phyloP scores from a whole-genome alignment of 2,329 filamentous ascomycete species.

The Fusarium lateritium region DNA sequence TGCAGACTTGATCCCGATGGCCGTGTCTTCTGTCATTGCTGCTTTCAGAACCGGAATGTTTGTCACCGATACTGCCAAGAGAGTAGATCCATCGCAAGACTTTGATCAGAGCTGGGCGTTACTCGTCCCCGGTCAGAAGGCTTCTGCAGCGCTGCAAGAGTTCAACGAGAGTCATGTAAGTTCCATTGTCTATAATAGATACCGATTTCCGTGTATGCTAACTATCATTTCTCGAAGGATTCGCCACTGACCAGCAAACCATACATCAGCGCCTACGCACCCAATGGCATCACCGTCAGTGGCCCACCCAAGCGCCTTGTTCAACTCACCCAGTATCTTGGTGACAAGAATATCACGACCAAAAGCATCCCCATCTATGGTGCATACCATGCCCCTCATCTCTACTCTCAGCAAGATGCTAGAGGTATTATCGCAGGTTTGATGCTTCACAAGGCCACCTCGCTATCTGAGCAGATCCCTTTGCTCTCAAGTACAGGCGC shows the following conservation, averaged over 20 bases:
- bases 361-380: slow-evolving; percentile 40
- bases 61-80: slow-evolving; percentile 30
- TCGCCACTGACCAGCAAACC: slow-evolving; percentile 33
- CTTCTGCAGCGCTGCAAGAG: slow-evolving; percentile 9
- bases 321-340: slow-evolving; percentile 21
- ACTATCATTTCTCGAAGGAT: neutral
- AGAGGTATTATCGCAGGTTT: slow-evolving; percentile 12
- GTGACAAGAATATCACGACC: slow-evolving; percentile 9
- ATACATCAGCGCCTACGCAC: slow-evolving; percentile 42
- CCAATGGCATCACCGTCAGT: slow-evolving; percentile 39
- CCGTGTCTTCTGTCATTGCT: slow-evolving; percentile 28
- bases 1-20: slow-evolving; percentile 37
- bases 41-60: slow-evolving; percentile 39
- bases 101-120: slow-evolving; percentile 40
- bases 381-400: slow-evolving; percentile 40
- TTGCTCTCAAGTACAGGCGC: slow-evolving; percentile 22
- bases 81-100: slow-evolving; percentile 20
- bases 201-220: neutral
- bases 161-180: slow-evolving; percentile 16
- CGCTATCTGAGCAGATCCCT: slow-evolving; percentile 13
- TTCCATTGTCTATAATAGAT: accelerated
- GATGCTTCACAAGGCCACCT: slow-evolving; percentile 5
- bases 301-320: slow-evolving; percentile 33
- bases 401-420: slow-evolving; percentile 38
- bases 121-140: slow-evolving; percentile 30